Base-by-base conservation (phyloP, 2,329 filamentous ascomycete genomes). In the Domatiomyces globalis region DNA sequence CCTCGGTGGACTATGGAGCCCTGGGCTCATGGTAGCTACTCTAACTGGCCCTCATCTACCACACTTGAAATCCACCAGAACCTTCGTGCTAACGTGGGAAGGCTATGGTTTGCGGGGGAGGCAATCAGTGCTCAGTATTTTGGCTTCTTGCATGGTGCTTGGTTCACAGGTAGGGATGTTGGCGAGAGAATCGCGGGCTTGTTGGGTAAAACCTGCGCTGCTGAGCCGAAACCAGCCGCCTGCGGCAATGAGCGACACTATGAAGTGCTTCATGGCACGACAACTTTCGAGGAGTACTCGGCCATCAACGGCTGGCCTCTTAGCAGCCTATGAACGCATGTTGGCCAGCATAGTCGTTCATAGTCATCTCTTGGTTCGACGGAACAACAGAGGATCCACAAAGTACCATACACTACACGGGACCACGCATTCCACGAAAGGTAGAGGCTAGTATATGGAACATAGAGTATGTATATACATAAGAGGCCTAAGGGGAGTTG, bases 1-100 rank as follows among this genome's bases (percentile, higher is more conserved):
- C 80, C 80, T 1, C 71, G 77, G 42, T 82, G 78, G 79, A 76
- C 64, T 12, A 59, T 61, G 2, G 66, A 65, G 33, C 71, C 71
- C 2, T 75, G 74, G 73, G 60, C 71, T 0, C 78, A 74, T 50
- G 81, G 81, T 2, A 80, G 75, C 19, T 85, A 83, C 65, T 80
- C 77, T 39, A 84, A 84, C 62, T 85, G 81, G 82, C 81, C 81
- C 0, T 67, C 74, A 0, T 77, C 77, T 0, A 78, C 79, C 44
- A 80, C 77, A 0, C 67, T 85, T 0, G 76, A 83, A 60, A 77
- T 73, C 67, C 81, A 85, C 57, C 76, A 84, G 61, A 84, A 85
- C 56, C 68, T 85, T 9, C 74, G 81, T 1, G 78, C 80, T n/a
- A 83, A 83, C 54, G 65, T 81, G 0, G 73, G 72, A 7, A 65